Base-by-base conservation (phyloP, 345 rosid genomes). In the Salix viminalis region DNA sequence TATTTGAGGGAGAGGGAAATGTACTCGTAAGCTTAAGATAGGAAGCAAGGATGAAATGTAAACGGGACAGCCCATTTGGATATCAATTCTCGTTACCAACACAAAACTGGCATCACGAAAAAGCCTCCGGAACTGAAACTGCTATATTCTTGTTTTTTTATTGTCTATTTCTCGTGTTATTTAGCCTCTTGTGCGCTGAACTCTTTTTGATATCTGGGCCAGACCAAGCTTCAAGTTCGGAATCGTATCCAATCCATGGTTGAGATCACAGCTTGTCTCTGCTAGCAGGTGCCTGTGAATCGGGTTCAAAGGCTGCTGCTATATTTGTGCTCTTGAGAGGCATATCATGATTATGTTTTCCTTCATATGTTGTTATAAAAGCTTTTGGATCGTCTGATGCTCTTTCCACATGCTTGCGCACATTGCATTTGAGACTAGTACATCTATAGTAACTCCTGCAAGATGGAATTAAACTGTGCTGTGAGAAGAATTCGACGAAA, bases 371-470 rank as follows among this genome's bases (percentile, higher is more conserved):
- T 44, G 99, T 94, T 64, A 96, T 87, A 71, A 92, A 90, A 77
- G 98, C 90, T 76, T 74, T 85, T 1, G 99, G 92, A 87, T 94
- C 97, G 70, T 92, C 99, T 6, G 93, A 90, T 48, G 92, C 96
- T 81, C 96, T 86, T 75, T 96, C 99, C 0, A 96, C 98, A 6
- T 92, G 91, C 90, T 96, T 96, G 64, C 99, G 87, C 70, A 93
- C 97, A 24, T 83, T 91, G 87, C 98, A 96, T 70, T 89, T 91
- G 1, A 72, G 76, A 77, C 90, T 88, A 2, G 98, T 94, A 70
- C 99, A 96, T 77, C 98, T 84, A 73, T 94, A 96, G 84, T 96
- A 96, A 83, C 98, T 94, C 81, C 99, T 90, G 93, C 84, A 80
- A 50, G 26, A 74, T 32, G 41, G 26, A 28, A 56, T 69, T 56